Evolutionary conservation across 495 filamentous ascomycete species (phyloP).

Genomic region (Bryoglossum gracile): DNA sequence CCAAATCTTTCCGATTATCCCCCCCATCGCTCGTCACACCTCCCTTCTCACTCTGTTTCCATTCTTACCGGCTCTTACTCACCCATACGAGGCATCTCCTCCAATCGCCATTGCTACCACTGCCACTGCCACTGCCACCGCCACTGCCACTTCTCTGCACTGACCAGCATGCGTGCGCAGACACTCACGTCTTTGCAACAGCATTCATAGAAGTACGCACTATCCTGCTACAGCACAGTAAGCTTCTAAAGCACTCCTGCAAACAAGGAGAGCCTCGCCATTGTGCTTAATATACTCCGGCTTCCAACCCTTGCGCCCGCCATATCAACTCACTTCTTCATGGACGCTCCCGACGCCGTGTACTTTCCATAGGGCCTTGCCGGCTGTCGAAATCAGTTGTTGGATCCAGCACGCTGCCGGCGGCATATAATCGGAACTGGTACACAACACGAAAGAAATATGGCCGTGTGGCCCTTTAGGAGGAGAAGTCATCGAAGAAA

Average conservation of each 20-base stretch:
- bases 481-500: slow-evolving; percentile 51
- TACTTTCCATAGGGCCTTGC: slow-evolving; percentile 6
- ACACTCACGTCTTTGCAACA: slow-evolving; percentile 10
- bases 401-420: background rate
- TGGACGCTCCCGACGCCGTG: slow-evolving; percentile 11
- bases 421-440: slow-evolving; percentile 8
- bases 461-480: slow-evolving; percentile 76
- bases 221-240: background rate
- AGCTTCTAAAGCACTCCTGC: background rate
- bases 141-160: slow-evolving; percentile 16
- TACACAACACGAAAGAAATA: slow-evolving; percentile 33
- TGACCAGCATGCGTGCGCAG: slow-evolving; percentile 22
- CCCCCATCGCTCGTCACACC: too few species aligned
- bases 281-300: background rate
- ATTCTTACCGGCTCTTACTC: background rate
- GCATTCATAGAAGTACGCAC: slow-evolving; percentile 4
- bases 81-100: background rate
- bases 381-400: background rate
- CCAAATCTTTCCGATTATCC: too few species aligned
- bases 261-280: slow-evolving; percentile 14
- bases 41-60: too few species aligned
- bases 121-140: background rate
- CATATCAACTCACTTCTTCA: slow-evolving; percentile 9
- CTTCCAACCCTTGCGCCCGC: slow-evolving; percentile 2
- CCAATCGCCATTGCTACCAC: background rate